Percentiles rank a stretch among this genome's conserved stretches.
Evolutionary conservation across 2,329 filamentous ascomycete genomes (phyloP).

Genomic region (Triangularia verruculosa): DNA sequence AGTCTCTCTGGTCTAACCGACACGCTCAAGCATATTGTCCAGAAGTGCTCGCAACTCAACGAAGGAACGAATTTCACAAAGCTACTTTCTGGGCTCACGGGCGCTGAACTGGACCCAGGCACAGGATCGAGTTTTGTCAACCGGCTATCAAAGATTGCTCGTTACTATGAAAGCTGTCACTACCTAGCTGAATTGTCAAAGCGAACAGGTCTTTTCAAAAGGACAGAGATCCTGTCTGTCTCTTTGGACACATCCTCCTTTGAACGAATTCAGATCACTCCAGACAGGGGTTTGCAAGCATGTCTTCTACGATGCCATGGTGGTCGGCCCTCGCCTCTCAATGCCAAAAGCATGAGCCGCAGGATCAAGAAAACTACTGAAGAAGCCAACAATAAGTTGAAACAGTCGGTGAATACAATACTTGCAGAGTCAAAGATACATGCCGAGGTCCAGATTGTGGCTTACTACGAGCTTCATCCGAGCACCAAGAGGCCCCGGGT

Average conservation of each 20-base stretch:
- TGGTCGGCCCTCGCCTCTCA: neutral
- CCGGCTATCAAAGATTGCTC: slow-evolving; percentile 35
- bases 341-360: neutral
- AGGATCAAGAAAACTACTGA: neutral
- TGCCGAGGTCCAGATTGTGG: slow-evolving; percentile 49
- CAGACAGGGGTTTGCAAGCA: neutral
- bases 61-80: neutral
- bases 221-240: slow-evolving; percentile 31
- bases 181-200: slow-evolving; percentile 35
- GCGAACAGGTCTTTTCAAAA: slow-evolving; percentile 30
- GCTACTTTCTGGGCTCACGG: slow-evolving; percentile 1
- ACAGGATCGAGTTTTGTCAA: slow-evolving; percentile 4
- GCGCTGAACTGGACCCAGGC: neutral
- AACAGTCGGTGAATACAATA: neutral
- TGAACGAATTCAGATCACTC: slow-evolving; percentile 27
- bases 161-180: slow-evolving; percentile 36
- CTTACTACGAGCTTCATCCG: slow-evolving; percentile 38
- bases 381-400: neutral
- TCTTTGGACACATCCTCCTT: slow-evolving; percentile 25
- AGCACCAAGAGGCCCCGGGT: slow-evolving; percentile 37
- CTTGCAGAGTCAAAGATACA: slow-evolving; percentile 41
- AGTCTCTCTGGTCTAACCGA: neutral
- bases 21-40: slow-evolving; percentile 7
- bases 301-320: slow-evolving; percentile 14
- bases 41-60: slow-evolving; percentile 4